Percentiles rank a stretch among this genome's conserved stretches.
These are phyloP conservation scores for Hansenula anomala DNA, from an alignment of 1,139 yeast genomes.

Conservation along the genomic window DNA sequence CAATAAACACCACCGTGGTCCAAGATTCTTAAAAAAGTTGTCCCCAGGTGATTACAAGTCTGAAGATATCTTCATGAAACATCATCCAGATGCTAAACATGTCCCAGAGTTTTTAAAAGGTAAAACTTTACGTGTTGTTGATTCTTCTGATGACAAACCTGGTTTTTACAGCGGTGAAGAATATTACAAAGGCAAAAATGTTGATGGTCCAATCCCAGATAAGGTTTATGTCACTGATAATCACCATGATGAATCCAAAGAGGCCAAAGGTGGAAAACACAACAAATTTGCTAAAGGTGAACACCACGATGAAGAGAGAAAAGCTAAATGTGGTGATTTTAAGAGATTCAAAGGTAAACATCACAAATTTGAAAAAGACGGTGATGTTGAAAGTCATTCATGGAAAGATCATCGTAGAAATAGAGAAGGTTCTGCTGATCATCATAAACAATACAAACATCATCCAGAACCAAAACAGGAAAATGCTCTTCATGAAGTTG, in stretches of 20 bases:
- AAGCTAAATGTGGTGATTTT: too few species aligned
- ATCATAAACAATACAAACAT: too few species aligned
- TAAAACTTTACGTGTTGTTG: slow-evolving; percentile 34
- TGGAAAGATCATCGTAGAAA: too few species aligned
- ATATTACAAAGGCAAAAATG: background rate
- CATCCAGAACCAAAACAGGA: too few species aligned
- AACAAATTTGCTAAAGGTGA: too few species aligned
- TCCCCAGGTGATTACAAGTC: slow-evolving; percentile 5
- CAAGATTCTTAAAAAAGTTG: background rate
- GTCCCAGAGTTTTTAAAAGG: slow-evolving; percentile 23
- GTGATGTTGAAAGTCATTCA: too few species aligned
- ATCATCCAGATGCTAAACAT: slow-evolving; percentile 3
- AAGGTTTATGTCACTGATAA: background rate
- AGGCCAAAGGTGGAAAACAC: too few species aligned
- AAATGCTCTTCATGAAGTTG: too few species aligned
- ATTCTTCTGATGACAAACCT: background rate
- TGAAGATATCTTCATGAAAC: slow-evolving; percentile 5
- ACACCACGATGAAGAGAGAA: background rate
- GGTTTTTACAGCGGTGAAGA: background rate
- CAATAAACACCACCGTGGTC: background rate
- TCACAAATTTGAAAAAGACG: too few species aligned
- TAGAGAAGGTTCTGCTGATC: too few species aligned
- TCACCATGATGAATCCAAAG: background rate
- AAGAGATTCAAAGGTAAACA: too few species aligned
- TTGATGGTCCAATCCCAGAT: background rate